phyloP scores from a whole-genome alignment of 345 rosid genomes.

The Pugionium cornutum region DNA sequence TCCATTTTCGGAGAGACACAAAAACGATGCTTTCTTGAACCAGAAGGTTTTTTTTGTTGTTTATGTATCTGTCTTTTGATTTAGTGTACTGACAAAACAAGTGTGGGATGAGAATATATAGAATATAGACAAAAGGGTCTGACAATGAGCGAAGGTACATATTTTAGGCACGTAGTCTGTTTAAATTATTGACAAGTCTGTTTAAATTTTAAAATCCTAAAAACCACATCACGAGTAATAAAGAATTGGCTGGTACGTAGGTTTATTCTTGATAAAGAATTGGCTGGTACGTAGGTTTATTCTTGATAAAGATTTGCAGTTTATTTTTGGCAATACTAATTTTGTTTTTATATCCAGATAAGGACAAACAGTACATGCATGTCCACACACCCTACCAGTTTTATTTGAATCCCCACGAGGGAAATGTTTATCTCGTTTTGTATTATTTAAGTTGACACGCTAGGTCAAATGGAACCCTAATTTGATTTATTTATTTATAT shows the following conservation, averaged over 20 bases:
- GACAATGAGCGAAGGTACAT: slow-evolving; percentile 9
- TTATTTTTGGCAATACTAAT: no score
- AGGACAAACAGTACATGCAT: neutral
- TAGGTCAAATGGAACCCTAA: slow-evolving; percentile 8
- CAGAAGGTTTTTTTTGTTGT: slow-evolving; percentile 26
- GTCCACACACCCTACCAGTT: slow-evolving; percentile 13
- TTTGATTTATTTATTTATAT: neutral
- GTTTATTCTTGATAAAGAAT: slow-evolving; percentile 12
- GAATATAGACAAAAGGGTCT: slow-evolving; percentile 30
- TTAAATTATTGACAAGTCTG: neutral
- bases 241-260: no score
- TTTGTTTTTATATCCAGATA: neutral
- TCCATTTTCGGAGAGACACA: slow-evolving; percentile 35
- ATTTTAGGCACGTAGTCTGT: slow-evolving; percentile 33
- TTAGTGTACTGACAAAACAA: slow-evolving; percentile 30
- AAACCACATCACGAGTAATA: no score
- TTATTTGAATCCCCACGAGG: slow-evolving; percentile 14
- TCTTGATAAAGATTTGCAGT: neutral
- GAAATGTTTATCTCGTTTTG: slow-evolving; percentile 17
- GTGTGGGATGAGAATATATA: slow-evolving; percentile 28
- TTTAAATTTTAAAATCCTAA: slow-evolving; percentile 27
- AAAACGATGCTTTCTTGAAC: slow-evolving; percentile 37
- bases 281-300: neutral
- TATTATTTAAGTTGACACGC: slow-evolving; percentile 5
- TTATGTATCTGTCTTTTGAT: slow-evolving; percentile 15